phyloP scores from a whole-genome alignment of 495 filamentous ascomycete species.

The Lepidopterella palustris region DNA sequence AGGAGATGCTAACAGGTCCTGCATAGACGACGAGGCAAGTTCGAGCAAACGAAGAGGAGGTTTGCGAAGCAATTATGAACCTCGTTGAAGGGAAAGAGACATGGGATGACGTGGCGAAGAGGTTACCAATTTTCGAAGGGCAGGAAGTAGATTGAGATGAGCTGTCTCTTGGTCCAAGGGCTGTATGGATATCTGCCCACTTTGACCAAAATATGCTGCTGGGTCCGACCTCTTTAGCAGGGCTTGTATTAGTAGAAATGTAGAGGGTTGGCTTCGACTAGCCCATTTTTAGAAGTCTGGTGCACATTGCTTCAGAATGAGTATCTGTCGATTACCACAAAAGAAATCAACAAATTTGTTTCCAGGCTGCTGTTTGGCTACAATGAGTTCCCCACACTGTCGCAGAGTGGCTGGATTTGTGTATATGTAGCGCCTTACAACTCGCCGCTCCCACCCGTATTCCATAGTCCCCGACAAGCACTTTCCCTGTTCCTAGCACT shows the following conservation, averaged over 20 bases:
- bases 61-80: conserved; percentile 54
- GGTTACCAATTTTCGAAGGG: conserved; percentile 60
- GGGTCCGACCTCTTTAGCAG: neutral
- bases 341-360: too few relatives aligned
- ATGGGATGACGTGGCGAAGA: conserved; percentile 55
- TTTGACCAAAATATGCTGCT: neutral
- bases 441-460: neutral
- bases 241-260: too few relatives aligned
- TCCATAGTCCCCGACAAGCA: neutral
- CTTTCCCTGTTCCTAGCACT: neutral
- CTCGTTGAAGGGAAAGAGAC: conserved; percentile 57
- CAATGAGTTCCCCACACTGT: too few relatives aligned
- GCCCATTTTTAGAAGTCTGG: too few relatives aligned
- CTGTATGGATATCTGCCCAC: neutral
- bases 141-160: conserved; percentile 56
- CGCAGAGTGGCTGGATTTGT: too few relatives aligned
- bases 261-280: too few relatives aligned
- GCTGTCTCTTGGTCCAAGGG: neutral
- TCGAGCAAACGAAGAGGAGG: conserved; percentile 58
- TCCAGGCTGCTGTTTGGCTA: too few relatives aligned
- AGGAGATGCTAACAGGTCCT: neutral
- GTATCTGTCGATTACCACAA: too few relatives aligned
- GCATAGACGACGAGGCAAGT: conserved; percentile 55
- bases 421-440: neutral
- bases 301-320: too few relatives aligned